Evolutionary conservation across 805 yeast species (phyloP).

Genomic region (Candida insectorum): DNA sequence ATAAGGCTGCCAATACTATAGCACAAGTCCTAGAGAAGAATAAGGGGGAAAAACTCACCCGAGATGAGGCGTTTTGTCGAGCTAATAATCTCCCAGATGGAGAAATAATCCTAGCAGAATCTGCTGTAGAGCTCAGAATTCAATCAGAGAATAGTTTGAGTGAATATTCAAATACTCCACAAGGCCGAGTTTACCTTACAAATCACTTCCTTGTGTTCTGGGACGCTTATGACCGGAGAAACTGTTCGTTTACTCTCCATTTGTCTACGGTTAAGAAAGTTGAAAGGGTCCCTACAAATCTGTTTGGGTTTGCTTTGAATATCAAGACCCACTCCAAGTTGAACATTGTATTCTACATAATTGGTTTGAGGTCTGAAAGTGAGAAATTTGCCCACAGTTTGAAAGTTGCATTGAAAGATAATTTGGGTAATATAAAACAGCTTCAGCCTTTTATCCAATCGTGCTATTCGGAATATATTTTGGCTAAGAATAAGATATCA

Average conservation of each 20-base stretch:
- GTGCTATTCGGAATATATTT: slow-evolving; percentile 80
- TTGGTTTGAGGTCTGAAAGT: slow-evolving; percentile 74
- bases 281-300: slow-evolving; percentile 75
- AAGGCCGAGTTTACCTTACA: slow-evolving; percentile 68
- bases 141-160: slow-evolving; percentile 18
- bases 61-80: slow-evolving; percentile 67
- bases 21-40: slow-evolving; percentile 43
- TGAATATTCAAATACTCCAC: slow-evolving; percentile 31
- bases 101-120: slow-evolving; percentile 63
- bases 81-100: slow-evolving; percentile 70
- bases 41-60: slow-evolving; percentile 44
- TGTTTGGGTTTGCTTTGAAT: slow-evolving; percentile 76
- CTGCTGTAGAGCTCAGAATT: slow-evolving; percentile 55
- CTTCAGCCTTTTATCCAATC: slow-evolving; percentile 65
- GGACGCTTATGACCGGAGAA: slow-evolving; percentile 64
- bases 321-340: slow-evolving; percentile 65
- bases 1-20: slow-evolving; percentile 45
- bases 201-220: slow-evolving; percentile 73
- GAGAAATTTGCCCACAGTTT: slow-evolving; percentile 75
- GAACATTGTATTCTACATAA: slow-evolving; percentile 63
- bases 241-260: slow-evolving; percentile 69
- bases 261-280: slow-evolving; percentile 78
- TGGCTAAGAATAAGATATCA: slow-evolving; percentile 54
- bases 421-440: slow-evolving; percentile 57
- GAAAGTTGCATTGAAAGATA: slow-evolving; percentile 58